Conservation (phyloP, 83 land plant species). For the Thuja plicata region DNA sequence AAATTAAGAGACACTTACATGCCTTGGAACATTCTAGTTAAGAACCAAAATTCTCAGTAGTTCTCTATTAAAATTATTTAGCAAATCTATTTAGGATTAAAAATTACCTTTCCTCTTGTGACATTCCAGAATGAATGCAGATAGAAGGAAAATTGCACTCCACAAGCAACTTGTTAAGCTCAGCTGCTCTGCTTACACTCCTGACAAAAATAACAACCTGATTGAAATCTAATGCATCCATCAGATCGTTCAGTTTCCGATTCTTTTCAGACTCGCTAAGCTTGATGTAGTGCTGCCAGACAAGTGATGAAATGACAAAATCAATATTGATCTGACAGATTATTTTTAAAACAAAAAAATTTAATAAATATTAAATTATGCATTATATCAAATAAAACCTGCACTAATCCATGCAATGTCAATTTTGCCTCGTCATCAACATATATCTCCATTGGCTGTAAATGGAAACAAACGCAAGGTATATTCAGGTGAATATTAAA, state of each 20-base stretch:
- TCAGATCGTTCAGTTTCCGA: constrained; percentile 93
- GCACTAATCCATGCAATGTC: constrained; percentile 96
- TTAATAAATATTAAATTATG: neutral
- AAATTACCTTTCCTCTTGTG: constrained; percentile 89
- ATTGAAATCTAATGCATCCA: constrained; percentile 98
- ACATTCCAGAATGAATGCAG: constrained; percentile 97
- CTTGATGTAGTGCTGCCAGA: constrained; percentile 95
- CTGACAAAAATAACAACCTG: constrained; percentile 99
- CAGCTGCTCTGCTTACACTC: constrained; percentile 96
- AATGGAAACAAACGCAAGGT: constrained; percentile 59
- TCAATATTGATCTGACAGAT: neutral
- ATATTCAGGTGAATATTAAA: constrained; percentile 33
- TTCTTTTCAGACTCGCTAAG: constrained; percentile 92
- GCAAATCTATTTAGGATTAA: neutral
- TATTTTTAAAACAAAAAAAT: neutral
- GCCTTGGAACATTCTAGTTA: neutral
- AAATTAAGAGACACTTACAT: neutral
- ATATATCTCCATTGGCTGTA: constrained; percentile 99
- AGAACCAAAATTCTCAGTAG: neutral
- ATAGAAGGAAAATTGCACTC: constrained; percentile 98
- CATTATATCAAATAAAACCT: constrained; percentile 45
- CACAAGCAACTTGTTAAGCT: constrained; percentile 91
- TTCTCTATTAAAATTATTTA: neutral
- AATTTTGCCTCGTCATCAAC: constrained; percentile 99
- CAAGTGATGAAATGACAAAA: constrained; percentile 4